Conservation (phyloP, 805 yeast species). For the Saturnispora ahearnii region DNA sequence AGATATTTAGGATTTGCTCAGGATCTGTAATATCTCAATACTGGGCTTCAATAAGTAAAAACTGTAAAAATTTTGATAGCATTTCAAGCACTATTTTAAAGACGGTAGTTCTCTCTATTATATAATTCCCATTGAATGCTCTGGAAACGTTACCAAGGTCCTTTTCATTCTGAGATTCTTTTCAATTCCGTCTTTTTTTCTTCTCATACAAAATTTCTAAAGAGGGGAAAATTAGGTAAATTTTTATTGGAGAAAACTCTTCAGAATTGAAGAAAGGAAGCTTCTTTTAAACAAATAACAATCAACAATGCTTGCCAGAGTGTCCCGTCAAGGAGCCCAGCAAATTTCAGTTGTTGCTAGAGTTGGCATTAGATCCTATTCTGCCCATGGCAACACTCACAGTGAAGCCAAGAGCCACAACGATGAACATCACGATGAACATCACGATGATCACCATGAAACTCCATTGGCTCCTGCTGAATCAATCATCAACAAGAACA, state of each 20-base stretch:
- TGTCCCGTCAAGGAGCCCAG: not conserved
- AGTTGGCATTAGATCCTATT: constrained; percentile 9
- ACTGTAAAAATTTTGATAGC: too few relatives aligned
- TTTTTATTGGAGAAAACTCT: not conserved
- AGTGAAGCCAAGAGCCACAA: constrained; percentile 8
- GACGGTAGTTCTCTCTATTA: too few relatives aligned
- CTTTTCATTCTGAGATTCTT: too few relatives aligned
- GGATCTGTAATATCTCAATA: too few relatives aligned
- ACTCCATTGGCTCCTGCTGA: constrained; percentile 22
- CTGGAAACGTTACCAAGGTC: too few relatives aligned
- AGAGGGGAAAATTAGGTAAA: not conserved
- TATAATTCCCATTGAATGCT: too few relatives aligned
- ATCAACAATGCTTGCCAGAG: constrained; percentile 1
- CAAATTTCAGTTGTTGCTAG: not conserved
- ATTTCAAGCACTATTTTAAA: too few relatives aligned
- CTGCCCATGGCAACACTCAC: constrained; percentile 6
- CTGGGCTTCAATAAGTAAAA: too few relatives aligned
- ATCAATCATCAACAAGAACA: constrained; percentile 21
- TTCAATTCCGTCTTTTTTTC: not conserved
- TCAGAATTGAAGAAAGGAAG: too few relatives aligned
- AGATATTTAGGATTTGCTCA: too few relatives aligned
- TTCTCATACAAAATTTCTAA: not conserved
- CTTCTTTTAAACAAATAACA: not conserved
- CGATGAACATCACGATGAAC: constrained; percentile 10
- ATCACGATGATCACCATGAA: constrained; percentile 18